A percentile compares a stretch with the other conserved stretches of the same genome.
These are phyloP conservation scores for Blastobotrys petasosporus DNA, from an alignment of 1,139 yeast species.

Conservation along the genomic window DNA sequence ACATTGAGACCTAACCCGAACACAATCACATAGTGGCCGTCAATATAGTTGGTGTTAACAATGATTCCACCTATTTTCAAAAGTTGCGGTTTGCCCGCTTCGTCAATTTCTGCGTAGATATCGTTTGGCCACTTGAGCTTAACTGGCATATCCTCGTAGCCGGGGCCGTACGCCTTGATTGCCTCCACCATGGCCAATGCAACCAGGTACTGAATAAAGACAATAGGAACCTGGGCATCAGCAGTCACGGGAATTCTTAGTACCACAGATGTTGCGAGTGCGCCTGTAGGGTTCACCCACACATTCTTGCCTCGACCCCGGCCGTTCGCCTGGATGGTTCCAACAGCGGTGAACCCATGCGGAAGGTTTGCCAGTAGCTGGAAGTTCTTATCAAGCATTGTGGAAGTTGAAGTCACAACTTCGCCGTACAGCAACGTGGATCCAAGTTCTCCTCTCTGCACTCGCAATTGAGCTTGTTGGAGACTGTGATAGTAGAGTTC, in stretches of 20 bases:
- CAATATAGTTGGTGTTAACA: slow-evolving; percentile 67
- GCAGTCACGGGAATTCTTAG: slow-evolving; percentile 48
- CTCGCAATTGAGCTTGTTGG: slow-evolving; percentile 30
- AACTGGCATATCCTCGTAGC: slow-evolving; percentile 70
- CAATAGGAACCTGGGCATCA: slow-evolving; percentile 40
- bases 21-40: slow-evolving; percentile 49
- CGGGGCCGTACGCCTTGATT: slow-evolving; percentile 56
- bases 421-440: slow-evolving; percentile 69
- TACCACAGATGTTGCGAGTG: slow-evolving; percentile 72
- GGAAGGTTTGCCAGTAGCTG: slow-evolving; percentile 55
- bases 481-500: slow-evolving; percentile 48
- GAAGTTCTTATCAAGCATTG: slow-evolving; percentile 69
- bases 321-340: slow-evolving; percentile 83
- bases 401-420: slow-evolving; percentile 82
- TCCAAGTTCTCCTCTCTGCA: slow-evolving; percentile 44
- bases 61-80: slow-evolving; percentile 80
- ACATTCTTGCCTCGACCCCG: slow-evolving; percentile 92
- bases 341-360: slow-evolving; percentile 64
- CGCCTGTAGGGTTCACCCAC: slow-evolving; percentile 95
- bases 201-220: slow-evolving; percentile 80
- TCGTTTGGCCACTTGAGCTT: slow-evolving; percentile 97
- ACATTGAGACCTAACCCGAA: slow-evolving; percentile 89
- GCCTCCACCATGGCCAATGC: slow-evolving; percentile 82
- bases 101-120: slow-evolving; percentile 51
- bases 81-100: slow-evolving; percentile 44